Conservation (phyloP, 2,329 filamentous ascomycete genomes). For the Trichoderma simmonsii region DNA sequence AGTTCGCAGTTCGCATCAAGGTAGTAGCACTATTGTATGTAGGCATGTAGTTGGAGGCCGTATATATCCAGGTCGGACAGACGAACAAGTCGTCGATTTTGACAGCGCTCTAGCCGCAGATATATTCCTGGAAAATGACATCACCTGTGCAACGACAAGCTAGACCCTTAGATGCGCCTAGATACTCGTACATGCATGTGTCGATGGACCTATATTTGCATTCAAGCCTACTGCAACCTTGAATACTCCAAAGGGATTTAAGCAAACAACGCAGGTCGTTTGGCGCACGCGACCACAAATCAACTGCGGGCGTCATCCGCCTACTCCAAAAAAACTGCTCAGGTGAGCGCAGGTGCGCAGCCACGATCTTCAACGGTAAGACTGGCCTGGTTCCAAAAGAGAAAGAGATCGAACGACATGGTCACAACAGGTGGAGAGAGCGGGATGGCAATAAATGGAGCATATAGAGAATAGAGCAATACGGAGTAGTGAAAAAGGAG, state of each 20-base stretch:
- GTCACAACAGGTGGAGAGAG: neutral
- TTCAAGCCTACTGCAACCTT: neutral
- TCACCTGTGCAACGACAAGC: neutral
- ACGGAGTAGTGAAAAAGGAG: no score
- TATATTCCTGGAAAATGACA: neutral
- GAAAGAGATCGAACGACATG: neutral
- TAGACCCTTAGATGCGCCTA: neutral
- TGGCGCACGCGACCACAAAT: slow-evolving; percentile 8
- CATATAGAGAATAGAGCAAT: neutral
- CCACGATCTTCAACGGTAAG: neutral
- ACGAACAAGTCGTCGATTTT: neutral
- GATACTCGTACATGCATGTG: neutral
- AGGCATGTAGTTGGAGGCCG: neutral
- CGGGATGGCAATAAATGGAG: neutral
- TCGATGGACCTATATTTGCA: neutral
- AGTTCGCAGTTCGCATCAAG: neutral
- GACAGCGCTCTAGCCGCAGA: neutral
- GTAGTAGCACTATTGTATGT: neutral
- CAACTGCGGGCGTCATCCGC: slow-evolving; percentile 9
- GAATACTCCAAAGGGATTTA: neutral
- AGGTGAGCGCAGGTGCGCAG: slow-evolving; percentile 11
- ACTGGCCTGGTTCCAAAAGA: neutral
- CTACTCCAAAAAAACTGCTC: slow-evolving; percentile 1
- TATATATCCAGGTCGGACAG: neutral
- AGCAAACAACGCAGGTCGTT: neutral